Conservation (phyloP, 2,329 filamentous ascomycete species). For the Scedosporium minutisporum region DNA sequence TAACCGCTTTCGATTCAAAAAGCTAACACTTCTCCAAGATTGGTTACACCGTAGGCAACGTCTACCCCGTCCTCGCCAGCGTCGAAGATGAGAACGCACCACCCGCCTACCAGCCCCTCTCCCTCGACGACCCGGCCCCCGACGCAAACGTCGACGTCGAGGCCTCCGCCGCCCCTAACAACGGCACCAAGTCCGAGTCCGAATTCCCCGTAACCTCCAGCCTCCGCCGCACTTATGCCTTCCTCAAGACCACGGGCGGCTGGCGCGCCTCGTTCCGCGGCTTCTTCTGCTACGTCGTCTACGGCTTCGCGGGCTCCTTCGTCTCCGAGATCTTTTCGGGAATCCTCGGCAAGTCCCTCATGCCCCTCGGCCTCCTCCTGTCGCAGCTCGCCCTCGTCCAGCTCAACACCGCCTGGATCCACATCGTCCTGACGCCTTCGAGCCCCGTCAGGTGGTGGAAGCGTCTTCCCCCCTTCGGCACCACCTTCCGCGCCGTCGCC, state of each 20-base stretch:
- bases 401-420: conserved; percentile 70
- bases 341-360: conserved; percentile 44
- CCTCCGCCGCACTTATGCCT: conserved; percentile 38
- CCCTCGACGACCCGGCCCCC: conserved; percentile 24
- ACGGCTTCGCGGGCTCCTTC: conserved; percentile 27
- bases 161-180: conserved; percentile 18
- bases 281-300: conserved; percentile 38
- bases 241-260: conserved; percentile 55
- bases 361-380: conserved; percentile 42
- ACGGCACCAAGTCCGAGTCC: conserved; percentile 12
- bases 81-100: conserved; percentile 45
- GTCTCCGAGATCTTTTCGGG: conserved; percentile 47
- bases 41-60: conserved; percentile 37
- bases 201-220: conserved; percentile 38
- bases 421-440: conserved; percentile 69
- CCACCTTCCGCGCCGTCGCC: conserved; percentile 58
- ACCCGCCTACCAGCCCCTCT: conserved; percentile 43
- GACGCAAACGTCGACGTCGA: conserved; percentile 24
- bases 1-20: no score
- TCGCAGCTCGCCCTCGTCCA: conserved; percentile 55
- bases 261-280: conserved; percentile 62
- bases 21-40: conserved; percentile 21
- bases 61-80: conserved; percentile 47
- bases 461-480: conserved; percentile 57
- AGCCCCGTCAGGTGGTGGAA: conserved; percentile 54